Base-by-base conservation (phyloP, 106 monocot species). In the Chionographis japonica region DNA sequence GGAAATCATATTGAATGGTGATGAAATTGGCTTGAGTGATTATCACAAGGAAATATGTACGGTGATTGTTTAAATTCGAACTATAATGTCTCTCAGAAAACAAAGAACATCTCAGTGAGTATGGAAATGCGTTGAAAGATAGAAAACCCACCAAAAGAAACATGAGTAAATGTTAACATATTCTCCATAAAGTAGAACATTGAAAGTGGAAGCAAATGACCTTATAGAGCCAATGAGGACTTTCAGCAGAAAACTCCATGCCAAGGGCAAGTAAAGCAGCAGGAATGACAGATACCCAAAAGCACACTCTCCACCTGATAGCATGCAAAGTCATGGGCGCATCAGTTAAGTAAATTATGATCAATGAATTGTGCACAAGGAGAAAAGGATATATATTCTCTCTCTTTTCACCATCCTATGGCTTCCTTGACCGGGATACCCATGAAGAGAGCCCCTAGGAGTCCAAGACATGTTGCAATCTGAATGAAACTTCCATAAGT, bases 401-500 rank as follows among this genome's bases (percentile, higher is more conserved):
- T 63, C 18, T 37, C 11, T 56, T 10, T 58, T 74, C 74, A 93
- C 98, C 98, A 93, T 66, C 82, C 87, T 20, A 37, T 35, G 12
- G 77, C 56, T 61, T 79, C 79, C 72, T 87, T 99, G 8, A 82
- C 93, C 16, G 98, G 88, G 27, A 88, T 81, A 62, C 98, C 98
- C 75, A 90, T 67, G 37, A 99, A 73, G 12, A 93, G 83, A 27
- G 98, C 63, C 62, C 53, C 85, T 66, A 93, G 62, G 11, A 99
- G 78, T 68, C 98, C 98, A 78, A 99, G 87, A 61, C 98, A 99
- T 52, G 98, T 99, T 43, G 93, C 92, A 75, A 99, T 88, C 73
- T 99, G 98, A 85, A 93, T 86, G 36, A 99, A 84, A 67, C 98
- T 90, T 61, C 98, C 98, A 79, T 99, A 93, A 27, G 98, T 99